Base-by-base conservation (phyloP, 768 basidiomycete genomes). In the Naganishia onofrii region DNA sequence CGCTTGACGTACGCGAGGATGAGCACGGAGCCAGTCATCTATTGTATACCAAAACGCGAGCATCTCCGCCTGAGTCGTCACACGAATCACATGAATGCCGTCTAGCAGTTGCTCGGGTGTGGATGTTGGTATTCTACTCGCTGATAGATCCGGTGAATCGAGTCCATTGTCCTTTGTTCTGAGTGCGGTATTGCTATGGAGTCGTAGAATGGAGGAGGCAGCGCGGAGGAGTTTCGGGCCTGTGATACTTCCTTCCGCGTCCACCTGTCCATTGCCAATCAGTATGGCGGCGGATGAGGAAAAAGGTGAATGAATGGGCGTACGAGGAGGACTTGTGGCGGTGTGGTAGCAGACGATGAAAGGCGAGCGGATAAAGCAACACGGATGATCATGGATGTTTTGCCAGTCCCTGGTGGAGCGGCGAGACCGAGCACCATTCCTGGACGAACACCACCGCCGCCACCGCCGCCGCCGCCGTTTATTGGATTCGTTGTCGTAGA, bases 351-450 rank as follows among this genome's bases (percentile, higher is more conserved):
- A 44, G 48, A 46, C 56, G 54, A 48, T 13, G 58, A 58, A 28
- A 57, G 38, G n/a, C 77, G 68, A 2, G 76, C 78, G 66, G 69
- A 74, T 44, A 78, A 36, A 5, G 70, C 74, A 21, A 78, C 54
- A 1, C 58, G 73, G 5, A 78, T 19, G 13, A 71, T 70, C 26
- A 79, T 13, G 8, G 70, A 19, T 15, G 78, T 78, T 68, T 81
- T 81, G 2, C 80, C 80, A 21, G 71, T 69, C 7, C 80, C 80
- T 0, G 80, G 80, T 28, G 80, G 78, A 21, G 76, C 74, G n/a
- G 76, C 72, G 21, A 81, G 66, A 68, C 79, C 78, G 3, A 79
- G 36, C 1, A 72, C 66, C 74, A 76, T 76, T 6, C 80, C 78
- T 17, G 77, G 78, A 7, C 48, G 36, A 32, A 79, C 70, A 12